These are phyloP conservation scores for Spinacia oleracea DNA, from an alignment of 179 eudicot species.

Conservation along the genomic window DNA sequence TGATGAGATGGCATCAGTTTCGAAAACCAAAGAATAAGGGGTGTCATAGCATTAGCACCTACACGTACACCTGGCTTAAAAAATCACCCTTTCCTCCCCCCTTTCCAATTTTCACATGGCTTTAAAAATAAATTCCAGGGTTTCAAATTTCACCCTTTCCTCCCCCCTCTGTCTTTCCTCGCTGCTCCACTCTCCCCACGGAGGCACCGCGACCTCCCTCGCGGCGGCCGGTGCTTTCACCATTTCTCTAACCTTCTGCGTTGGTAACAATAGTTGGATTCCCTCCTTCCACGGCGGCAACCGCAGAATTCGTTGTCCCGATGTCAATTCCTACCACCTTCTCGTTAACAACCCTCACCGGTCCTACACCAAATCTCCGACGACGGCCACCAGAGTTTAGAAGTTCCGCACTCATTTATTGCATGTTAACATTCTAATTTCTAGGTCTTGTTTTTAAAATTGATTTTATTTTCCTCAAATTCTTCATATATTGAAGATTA, in stretches of 20 bases:
- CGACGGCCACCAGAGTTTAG: constrained; percentile 6
- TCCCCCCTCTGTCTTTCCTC: neutral
- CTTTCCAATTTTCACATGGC: too few relatives aligned
- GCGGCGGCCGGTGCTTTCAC: neutral
- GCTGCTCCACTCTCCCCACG: neutral
- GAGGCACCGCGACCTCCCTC: neutral
- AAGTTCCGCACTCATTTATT: too few relatives aligned
- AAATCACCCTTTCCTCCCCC: too few relatives aligned
- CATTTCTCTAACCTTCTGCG: constrained; percentile 54
- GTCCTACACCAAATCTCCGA: constrained; percentile 20
- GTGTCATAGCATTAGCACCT: too few relatives aligned
- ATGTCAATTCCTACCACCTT: constrained; percentile 90
- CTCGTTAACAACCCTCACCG: constrained; percentile 63
- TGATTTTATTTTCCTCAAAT: too few relatives aligned
- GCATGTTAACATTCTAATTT: too few relatives aligned
- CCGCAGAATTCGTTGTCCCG: constrained; percentile 89
- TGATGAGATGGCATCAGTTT: too few relatives aligned
- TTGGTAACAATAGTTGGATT: constrained; percentile 85
- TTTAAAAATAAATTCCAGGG: neutral
- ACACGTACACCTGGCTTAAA: too few relatives aligned
- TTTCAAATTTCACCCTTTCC: neutral
- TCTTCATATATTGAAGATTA: too few relatives aligned
- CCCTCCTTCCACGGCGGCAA: constrained; percentile 95
- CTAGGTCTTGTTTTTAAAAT: too few relatives aligned
- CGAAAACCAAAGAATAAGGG: too few relatives aligned